phyloP scores from a whole-genome alignment of 257 asterid genomes.

The Plantago elongata region DNA sequence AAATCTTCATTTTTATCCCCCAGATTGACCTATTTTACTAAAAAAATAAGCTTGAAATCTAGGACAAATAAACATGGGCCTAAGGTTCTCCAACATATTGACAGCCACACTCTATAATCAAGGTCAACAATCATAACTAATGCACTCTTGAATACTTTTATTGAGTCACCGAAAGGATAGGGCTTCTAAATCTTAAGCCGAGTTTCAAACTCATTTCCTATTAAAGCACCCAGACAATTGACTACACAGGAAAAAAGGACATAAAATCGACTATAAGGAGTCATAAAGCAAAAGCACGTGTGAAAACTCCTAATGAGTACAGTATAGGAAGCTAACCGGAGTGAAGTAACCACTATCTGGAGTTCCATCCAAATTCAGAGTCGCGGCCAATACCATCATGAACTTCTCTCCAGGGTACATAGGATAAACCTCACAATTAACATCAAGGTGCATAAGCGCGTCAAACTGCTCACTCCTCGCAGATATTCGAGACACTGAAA shows the following conservation, averaged over 20 bases:
- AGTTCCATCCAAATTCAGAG: conserved; percentile 93
- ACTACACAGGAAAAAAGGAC: background rate
- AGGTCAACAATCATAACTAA: background rate
- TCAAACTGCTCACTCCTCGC: conserved; percentile 91
- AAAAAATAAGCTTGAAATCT: background rate
- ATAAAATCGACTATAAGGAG: background rate
- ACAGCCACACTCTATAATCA: background rate
- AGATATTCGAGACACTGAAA: conserved; percentile 57
- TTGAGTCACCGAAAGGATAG: background rate
- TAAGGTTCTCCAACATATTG: background rate
- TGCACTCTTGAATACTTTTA: background rate
- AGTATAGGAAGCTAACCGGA: conserved; percentile 44
- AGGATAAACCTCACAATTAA: conserved; percentile 71
- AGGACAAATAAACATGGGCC: background rate
- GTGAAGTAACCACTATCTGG: conserved; percentile 79
- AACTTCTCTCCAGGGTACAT: conserved; percentile 71
- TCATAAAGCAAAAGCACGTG: conserved; percentile 8
- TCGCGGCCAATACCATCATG: conserved; percentile 84
- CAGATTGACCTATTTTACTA: no score
- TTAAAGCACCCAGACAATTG: conserved; percentile 1
- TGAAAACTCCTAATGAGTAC: conserved; percentile 4
- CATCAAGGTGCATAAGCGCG: conserved; percentile 71
- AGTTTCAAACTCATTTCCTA: background rate
- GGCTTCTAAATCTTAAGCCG: background rate
- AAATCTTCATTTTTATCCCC: no score